Evolutionary conservation across 495 filamentous ascomycete species (phyloP).

Genomic region (Darksidea phi): DNA sequence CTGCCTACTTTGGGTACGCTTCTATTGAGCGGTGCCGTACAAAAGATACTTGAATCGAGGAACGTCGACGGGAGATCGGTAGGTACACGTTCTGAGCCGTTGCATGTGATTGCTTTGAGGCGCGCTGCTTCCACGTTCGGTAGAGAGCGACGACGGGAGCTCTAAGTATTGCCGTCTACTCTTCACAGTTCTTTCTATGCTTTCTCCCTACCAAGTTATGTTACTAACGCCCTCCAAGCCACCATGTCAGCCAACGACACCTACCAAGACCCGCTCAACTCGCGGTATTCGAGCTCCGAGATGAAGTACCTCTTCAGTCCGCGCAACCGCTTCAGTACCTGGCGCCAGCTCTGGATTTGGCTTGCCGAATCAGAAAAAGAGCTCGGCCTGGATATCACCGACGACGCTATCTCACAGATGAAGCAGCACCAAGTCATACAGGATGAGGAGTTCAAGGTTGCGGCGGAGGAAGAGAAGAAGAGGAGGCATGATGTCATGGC

Average conservation of each 20-base stretch:
- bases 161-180: background rate
- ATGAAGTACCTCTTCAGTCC: conserved; percentile 48
- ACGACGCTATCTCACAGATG: conserved; percentile 47
- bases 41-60: no score
- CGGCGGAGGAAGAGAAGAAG: conserved; percentile 75
- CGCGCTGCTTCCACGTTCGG: no score
- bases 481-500: conserved; percentile 60
- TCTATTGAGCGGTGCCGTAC: no score
- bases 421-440: conserved; percentile 65
- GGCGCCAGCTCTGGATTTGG: conserved; percentile 48
- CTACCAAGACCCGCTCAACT: conserved; percentile 44
- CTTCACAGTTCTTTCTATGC: background rate
- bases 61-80: no score
- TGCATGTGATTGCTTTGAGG: no score
- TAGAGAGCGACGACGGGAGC: no score
- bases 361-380: conserved; percentile 45
- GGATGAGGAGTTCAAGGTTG: conserved; percentile 76
- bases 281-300: conserved; percentile 43
- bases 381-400: conserved; percentile 36
- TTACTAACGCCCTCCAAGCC: conserved; percentile 1
- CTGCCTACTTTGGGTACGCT: no score
- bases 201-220: background rate
- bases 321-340: conserved; percentile 45
- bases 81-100: no score
- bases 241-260: conserved; percentile 38